These are phyloP conservation scores for Termitomyces sp. DNA, from an alignment of 768 basidiomycete species.

Conservation along the genomic window DNA sequence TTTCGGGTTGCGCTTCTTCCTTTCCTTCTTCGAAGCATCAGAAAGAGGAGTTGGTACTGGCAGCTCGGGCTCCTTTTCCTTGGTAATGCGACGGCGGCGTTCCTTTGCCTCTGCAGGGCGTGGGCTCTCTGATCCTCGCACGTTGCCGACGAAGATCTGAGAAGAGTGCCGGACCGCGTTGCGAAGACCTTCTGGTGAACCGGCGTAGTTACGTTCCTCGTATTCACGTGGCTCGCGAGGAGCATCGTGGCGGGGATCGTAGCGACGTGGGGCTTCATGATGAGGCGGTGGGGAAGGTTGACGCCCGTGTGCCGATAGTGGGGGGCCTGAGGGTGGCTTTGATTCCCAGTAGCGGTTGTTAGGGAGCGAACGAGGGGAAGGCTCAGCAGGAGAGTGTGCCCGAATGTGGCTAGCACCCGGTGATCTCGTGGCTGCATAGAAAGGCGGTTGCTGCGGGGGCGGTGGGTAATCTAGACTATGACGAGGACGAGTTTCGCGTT, in stretches of 20 bases:
- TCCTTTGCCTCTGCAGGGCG: slow-evolving; percentile 44
- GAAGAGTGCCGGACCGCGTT: slow-evolving; percentile 26
- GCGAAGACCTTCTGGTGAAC: slow-evolving; percentile 42
- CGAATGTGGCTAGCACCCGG: slow-evolving; percentile 30
- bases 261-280: slow-evolving; percentile 47
- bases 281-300: slow-evolving; percentile 30
- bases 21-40: slow-evolving; percentile 54
- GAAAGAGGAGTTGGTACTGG: slow-evolving; percentile 18
- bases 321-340: slow-evolving; percentile 37
- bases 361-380: slow-evolving; percentile 54
- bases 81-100: slow-evolving; percentile 36
- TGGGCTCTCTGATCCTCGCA: slow-evolving; percentile 60
- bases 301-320: slow-evolving; percentile 22
- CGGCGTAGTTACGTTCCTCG: slow-evolving; percentile 40
- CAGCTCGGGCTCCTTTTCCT: slow-evolving; percentile 42
- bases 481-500: slow-evolving; percentile 37
- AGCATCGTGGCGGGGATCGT: slow-evolving; percentile 61
- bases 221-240: slow-evolving; percentile 40
- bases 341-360: slow-evolving; percentile 57
- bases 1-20: slow-evolving; percentile 40
- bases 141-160: slow-evolving; percentile 23
- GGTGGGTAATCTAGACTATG: slow-evolving; percentile 34
- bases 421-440: slow-evolving; percentile 40
- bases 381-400: slow-evolving; percentile 49
- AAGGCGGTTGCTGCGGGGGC: slow-evolving; percentile 27